Percentiles rank a stretch among this genome's conserved stretches.
Evolutionary conservation across 1,284 basidiomycete genomes (phyloP).

Genomic region (Pseudozyma thailandica): DNA sequence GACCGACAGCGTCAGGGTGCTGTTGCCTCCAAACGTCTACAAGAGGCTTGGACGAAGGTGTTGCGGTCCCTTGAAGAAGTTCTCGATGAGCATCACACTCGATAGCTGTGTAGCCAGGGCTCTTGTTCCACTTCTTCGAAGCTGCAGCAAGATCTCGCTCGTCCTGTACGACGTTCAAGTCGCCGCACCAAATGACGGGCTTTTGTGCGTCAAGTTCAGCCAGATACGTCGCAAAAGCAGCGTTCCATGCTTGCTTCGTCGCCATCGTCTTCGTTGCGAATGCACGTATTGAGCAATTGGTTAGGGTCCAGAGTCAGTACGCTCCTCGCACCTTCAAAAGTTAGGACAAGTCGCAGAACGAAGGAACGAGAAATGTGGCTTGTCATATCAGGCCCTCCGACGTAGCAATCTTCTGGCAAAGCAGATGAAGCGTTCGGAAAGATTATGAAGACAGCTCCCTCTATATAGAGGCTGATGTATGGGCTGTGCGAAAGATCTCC

Average conservation of each 20-base stretch:
- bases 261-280: constrained; percentile 27
- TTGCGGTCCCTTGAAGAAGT: constrained; percentile 62
- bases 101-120: constrained; percentile 70
- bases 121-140: constrained; percentile 70
- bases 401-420: neutral
- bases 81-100: constrained; percentile 71
- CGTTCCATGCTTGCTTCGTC: constrained; percentile 58
- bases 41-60: constrained; percentile 70
- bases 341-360: neutral
- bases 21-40: constrained; percentile 82
- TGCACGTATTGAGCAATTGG: no score
- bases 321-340: no score
- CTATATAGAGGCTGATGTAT: constrained; percentile 5
- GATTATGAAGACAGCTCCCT: constrained; percentile 33
- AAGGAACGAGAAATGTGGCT: constrained; percentile 23
- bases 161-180: constrained; percentile 81
- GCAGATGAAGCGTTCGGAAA: constrained; percentile 11
- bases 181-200: constrained; percentile 88
- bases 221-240: constrained; percentile 73
- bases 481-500: constrained; percentile 22
- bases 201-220: constrained; percentile 79
- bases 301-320: no score
- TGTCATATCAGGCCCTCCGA: constrained; percentile 36
- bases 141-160: constrained; percentile 68
- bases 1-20: constrained; percentile 75